Evolutionary conservation across 2,329 filamentous ascomycete genomes (phyloP), one percentile per base, ranked within the genome.

Genomic region (Aspergillus aculeatinus): DNA sequence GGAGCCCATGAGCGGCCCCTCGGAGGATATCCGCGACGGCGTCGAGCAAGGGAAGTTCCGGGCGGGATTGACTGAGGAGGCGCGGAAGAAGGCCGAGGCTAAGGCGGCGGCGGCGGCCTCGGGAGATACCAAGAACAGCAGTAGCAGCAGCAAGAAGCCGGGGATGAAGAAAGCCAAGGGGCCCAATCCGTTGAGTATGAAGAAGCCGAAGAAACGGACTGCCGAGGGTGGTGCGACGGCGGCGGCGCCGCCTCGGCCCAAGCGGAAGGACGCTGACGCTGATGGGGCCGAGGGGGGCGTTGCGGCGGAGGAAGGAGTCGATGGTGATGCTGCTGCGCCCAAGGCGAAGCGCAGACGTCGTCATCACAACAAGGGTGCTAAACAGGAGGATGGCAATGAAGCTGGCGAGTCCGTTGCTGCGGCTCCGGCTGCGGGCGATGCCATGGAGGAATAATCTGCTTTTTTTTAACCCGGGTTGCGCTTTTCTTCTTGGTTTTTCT

Each of bases 151-250:
- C 39, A 44, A 73, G 61, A 71, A 67, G 51, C 68, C 68, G 51
- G 69, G 67, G 6, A 27, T 68, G 27, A 75, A 75, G 65, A 77
- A 76, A 65, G 68, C 74, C 3, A 81, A 80, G 68, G 79, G 69
- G 1, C 77, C 78, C 5, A 82, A 82, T 68, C 80, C 80, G 29
- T 64, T 82, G 62, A 81, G 79, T 64, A 69, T 81, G 60, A 80
- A 77, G 69, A 82, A 81, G 67, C 70, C 78, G 29, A 80, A 80
- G 69, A 76, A 74, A 65, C 69, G 69, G 50, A 62, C 27, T 3
- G 67, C 64, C 14, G 67, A 71, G 47, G 31, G 62, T 14, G 66
- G 58, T 58, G 57, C 62, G 25, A 56, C 62, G 25, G 57, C 63
- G 29, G 62, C 65, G 55, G 63, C 65, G 33, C 65, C 39, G 39